Conservation (phyloP, 179 eudicot genomes). For the Nepenthes alata region DNA sequence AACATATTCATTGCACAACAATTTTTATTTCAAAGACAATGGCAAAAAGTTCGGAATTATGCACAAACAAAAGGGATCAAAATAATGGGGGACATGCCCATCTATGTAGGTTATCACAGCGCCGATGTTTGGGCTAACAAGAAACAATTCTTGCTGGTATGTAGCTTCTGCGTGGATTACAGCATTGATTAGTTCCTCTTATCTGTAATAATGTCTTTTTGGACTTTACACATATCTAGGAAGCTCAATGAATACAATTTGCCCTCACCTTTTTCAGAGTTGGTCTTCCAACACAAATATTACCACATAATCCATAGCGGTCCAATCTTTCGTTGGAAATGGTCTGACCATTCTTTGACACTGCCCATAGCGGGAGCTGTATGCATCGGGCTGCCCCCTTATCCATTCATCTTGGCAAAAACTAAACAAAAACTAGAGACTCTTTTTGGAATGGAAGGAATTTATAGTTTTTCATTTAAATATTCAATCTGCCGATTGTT, state of each 20-base stretch:
- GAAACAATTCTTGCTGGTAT: constrained; percentile 69
- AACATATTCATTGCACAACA: constrained; percentile 76
- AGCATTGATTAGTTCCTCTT: neutral
- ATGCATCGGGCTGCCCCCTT: too few species aligned
- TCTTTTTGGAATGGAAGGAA: too few species aligned
- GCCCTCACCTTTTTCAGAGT: neutral
- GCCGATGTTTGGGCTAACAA: constrained; percentile 99
- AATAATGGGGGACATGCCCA: constrained; percentile 99
- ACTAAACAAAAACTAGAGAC: too few species aligned
- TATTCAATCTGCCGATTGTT: neutral
- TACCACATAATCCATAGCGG: too few species aligned
- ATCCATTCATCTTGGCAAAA: too few species aligned
- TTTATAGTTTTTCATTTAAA: too few species aligned
- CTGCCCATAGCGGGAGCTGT: too few species aligned
- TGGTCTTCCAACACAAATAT: neutral
- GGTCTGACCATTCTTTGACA: too few species aligned
- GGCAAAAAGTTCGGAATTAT: constrained; percentile 75
- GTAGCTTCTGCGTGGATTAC: constrained; percentile 11
- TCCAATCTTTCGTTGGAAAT: too few species aligned
- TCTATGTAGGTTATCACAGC: constrained; percentile 96
- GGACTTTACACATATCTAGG: neutral
- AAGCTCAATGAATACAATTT: neutral
- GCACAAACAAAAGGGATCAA: constrained; percentile 63
- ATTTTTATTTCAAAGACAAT: constrained; percentile 92
- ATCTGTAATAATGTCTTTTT: neutral